Evolutionary conservation across 768 basidiomycete species (phyloP), one percentile per base, ranked within the genome.

Genomic region (Trametes cinnabarina): DNA sequence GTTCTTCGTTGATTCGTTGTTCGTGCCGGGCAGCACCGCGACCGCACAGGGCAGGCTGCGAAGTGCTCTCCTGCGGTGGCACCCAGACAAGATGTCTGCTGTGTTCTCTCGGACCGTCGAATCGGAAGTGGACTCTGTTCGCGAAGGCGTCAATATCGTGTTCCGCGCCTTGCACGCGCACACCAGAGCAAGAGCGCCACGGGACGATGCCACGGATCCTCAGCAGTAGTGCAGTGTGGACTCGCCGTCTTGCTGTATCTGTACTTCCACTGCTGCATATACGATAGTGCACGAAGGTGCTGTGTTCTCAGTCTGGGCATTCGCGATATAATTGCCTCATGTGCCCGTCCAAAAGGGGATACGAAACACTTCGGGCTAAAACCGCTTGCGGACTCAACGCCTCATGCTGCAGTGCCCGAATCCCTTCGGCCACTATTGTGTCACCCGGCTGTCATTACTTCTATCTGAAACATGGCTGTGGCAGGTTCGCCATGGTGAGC

Each of bases 11-110:
- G 77, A 76, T 7, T 66, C 73, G 12, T 70, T 82, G 55, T 67
- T 63, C 49, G 76, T 84, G 4, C 68, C 79, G 47, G 71, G 73
- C 20, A 76, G 72, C 28, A 71, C 62, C 0, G 72, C 71, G 34
- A 79, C 79, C 53, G 59, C 69, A 63, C 82, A 78, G 70, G 83
- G 84, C 42, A 73, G 80, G 39, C 71, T 90, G 6, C 77, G 87
- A 32, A 77, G 76, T 47, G 82, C 85, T 0, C 69, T 91, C 42
- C 69, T 90, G 55, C 77, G 84, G 9, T 88, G 85, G 81, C 86
- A 87, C 65, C 86, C 87, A 1, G 86, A 88, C 67, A 87, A 87
- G 72, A 72, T 82, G 62, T 74, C 78, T 3, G 54, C 61, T 2
- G 58, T 85, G 15, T 63, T 84, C n/a, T 60, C 67, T 15, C 74